Evolutionary conservation across 208 protist species (phyloP).

Genomic region (Leishmania major): DNA sequence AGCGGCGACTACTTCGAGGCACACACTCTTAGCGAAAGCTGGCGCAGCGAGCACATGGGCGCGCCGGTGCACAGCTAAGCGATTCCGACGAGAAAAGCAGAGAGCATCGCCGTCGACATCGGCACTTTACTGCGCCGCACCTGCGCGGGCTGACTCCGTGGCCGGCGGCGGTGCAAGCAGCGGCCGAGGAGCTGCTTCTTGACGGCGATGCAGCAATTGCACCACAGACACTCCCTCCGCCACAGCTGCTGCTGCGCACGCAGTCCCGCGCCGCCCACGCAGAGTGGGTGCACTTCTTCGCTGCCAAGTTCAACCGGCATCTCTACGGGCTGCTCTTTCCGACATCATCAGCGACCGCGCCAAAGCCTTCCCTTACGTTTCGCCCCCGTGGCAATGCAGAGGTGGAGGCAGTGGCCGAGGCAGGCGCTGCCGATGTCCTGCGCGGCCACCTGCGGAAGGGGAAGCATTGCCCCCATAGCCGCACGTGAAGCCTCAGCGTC

Average conservation of each 20-base stretch:
- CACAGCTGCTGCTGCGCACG: conserved; percentile 22
- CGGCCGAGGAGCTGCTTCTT: background rate
- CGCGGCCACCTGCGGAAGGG: too few relatives aligned
- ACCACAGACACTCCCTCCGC: background rate
- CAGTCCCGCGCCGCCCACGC: conserved; percentile 31
- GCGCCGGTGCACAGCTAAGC: background rate
- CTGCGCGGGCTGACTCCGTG: background rate
- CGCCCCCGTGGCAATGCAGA: background rate
- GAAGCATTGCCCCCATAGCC: background rate
- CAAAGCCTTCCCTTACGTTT: background rate
- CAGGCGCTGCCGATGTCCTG: background rate
- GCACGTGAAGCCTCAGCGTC: background rate
- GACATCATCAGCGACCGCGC: conserved; percentile 1
- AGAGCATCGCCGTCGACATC: background rate
- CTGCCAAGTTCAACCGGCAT: conserved; percentile 43
- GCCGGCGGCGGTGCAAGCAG: background rate
- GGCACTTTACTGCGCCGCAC: background rate
- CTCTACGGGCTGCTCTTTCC: conserved; percentile 56
- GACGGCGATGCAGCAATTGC: background rate
- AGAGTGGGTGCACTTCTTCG: conserved; percentile 57
- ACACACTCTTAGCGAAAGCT: too few relatives aligned
- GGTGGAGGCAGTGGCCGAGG: background rate
- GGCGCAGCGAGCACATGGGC: background rate
- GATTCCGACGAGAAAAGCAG: background rate
- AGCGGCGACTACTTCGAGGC: too few relatives aligned